A percentile compares a stretch with the other conserved stretches of the same genome.
Evolutionary conservation across 2,329 filamentous ascomycete genomes (phyloP).

Genomic region (Ustulina deusta): DNA sequence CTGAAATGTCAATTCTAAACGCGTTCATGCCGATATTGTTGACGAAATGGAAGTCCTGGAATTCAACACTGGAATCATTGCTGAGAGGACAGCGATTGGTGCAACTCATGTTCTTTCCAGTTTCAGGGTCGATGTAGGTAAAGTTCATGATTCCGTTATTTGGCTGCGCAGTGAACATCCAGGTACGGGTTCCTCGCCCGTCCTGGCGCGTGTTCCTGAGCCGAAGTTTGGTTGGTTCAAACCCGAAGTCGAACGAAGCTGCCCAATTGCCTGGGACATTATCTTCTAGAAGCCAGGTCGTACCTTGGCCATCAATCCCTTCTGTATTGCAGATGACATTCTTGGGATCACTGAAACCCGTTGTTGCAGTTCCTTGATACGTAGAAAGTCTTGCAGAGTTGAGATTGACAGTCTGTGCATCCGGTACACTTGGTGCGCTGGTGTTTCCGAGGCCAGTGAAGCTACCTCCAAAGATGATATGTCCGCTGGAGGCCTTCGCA

Average conservation of each 20-base stretch:
- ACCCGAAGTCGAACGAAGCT: slow-evolving; percentile 84
- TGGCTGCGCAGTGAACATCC: slow-evolving; percentile 85
- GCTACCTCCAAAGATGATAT: slow-evolving; percentile 90
- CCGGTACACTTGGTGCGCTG: slow-evolving; percentile 72
- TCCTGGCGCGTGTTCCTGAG: slow-evolving; percentile 89
- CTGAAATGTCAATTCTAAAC: slow-evolving; percentile 86
- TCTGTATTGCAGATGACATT: slow-evolving; percentile 85
- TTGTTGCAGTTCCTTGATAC: slow-evolving; percentile 68
- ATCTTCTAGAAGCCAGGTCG: slow-evolving; percentile 85
- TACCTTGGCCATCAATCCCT: slow-evolving; percentile 75
- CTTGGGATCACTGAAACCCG: slow-evolving; percentile 78
- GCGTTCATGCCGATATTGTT: slow-evolving; percentile 88
- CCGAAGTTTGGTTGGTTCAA: slow-evolving; percentile 86
- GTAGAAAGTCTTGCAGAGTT: slow-evolving; percentile 79
- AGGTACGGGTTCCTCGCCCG: slow-evolving; percentile 88
- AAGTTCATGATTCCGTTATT: slow-evolving; percentile 96
- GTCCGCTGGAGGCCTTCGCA: slow-evolving; percentile 79
- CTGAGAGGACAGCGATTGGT: slow-evolving; percentile 88
- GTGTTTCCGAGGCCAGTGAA: slow-evolving; percentile 91
- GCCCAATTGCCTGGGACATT: slow-evolving; percentile 83
- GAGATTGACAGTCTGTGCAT: slow-evolving; percentile 86
- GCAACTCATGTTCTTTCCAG: slow-evolving; percentile 76
- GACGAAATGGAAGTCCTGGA: slow-evolving; percentile 93
- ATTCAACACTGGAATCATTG: slow-evolving; percentile 71
- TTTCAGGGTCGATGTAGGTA: slow-evolving; percentile 83